phyloP scores from a whole-genome alignment of 2,329 filamentous ascomycete genomes.

The Calonectria hawksworthii region DNA sequence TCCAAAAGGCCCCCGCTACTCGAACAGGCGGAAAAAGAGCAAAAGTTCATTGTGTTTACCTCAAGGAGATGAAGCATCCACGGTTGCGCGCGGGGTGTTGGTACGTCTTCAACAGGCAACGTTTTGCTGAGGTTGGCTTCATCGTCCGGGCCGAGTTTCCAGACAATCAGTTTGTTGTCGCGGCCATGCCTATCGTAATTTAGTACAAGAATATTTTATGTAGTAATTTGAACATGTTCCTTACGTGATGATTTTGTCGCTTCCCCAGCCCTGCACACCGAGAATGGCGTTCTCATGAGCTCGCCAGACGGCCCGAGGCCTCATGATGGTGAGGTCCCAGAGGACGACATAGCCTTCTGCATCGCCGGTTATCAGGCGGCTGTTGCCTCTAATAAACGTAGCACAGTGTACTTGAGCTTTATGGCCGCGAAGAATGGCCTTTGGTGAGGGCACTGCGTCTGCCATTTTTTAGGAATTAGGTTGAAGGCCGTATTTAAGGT shows the following conservation, averaged over 20 bases:
- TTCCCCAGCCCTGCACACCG: slow-evolving; percentile 78
- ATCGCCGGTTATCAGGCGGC: slow-evolving; percentile 86
- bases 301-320: slow-evolving; percentile 87
- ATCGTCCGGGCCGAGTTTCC: slow-evolving; percentile 76
- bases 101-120: slow-evolving; percentile 77
- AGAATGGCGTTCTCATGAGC: slow-evolving; percentile 85
- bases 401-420: slow-evolving; percentile 83
- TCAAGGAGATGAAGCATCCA: slow-evolving; percentile 88
- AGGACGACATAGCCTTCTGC: slow-evolving; percentile 89
- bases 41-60: slow-evolving; percentile 97
- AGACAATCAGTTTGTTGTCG: slow-evolving; percentile 88
- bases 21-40: slow-evolving; percentile 79
- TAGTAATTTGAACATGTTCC: slow-evolving; percentile 42
- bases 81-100: slow-evolving; percentile 71
- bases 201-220: not conserved
- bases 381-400: slow-evolving; percentile 79
- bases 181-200: slow-evolving; percentile 80
- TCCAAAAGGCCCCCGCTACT: slow-evolving; percentile 44
- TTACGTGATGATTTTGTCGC: slow-evolving; percentile 86
- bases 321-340: slow-evolving; percentile 87
- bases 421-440: slow-evolving; percentile 86
- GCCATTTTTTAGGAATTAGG: slow-evolving; percentile 43
- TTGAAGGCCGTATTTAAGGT: not conserved
- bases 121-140: slow-evolving; percentile 75
- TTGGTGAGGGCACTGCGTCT: slow-evolving; percentile 55